phyloP scores from a whole-genome alignment of 805 yeast species.

The Lachancea sp. region DNA sequence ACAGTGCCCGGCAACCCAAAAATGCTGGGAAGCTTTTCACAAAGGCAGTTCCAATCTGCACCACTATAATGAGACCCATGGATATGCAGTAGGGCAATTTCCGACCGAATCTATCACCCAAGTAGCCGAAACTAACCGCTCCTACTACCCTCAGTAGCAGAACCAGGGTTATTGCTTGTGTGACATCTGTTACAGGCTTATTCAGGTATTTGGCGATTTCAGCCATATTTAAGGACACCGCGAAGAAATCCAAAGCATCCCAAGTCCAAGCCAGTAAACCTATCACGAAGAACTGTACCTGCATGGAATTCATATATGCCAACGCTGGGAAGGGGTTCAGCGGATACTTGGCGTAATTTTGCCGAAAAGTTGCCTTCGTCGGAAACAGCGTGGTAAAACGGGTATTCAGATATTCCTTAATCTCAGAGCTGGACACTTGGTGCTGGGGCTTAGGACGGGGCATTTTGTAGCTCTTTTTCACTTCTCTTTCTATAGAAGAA shows the following conservation, averaged over 20 bases:
- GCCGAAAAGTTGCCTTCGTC: conserved; percentile 35
- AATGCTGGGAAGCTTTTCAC: conserved; percentile 53
- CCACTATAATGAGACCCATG: conserved; percentile 43
- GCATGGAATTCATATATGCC: conserved; percentile 40
- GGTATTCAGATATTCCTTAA: conserved; percentile 34
- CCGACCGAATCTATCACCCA: conserved; percentile 60
- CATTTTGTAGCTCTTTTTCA: background rate
- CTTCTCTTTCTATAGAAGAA: conserved; percentile 5
- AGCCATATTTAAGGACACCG: conserved; percentile 51
- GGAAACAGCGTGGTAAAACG: conserved; percentile 48
- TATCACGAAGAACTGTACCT: conserved; percentile 43
- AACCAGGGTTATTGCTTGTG: conserved; percentile 70
- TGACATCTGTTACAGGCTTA: conserved; percentile 42
- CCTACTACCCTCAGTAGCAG: conserved; percentile 68
- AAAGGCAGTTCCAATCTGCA: conserved; percentile 64
- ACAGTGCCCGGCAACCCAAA: conserved; percentile 54
- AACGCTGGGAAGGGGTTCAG: conserved; percentile 62
- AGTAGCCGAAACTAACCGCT: conserved; percentile 56
- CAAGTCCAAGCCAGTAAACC: conserved; percentile 65
- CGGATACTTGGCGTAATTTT: conserved; percentile 33
- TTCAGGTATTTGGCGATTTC: conserved; percentile 46
- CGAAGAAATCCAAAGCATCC: conserved; percentile 69
- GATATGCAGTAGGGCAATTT: conserved; percentile 56
- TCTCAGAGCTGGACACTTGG: conserved; percentile 6
- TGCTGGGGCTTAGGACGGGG: conserved; percentile 9